Evolutionary conservation across 768 basidiomycete species (phyloP), one percentile per base, ranked within the genome.

Genomic region (Leccinellum rugosiceps): DNA sequence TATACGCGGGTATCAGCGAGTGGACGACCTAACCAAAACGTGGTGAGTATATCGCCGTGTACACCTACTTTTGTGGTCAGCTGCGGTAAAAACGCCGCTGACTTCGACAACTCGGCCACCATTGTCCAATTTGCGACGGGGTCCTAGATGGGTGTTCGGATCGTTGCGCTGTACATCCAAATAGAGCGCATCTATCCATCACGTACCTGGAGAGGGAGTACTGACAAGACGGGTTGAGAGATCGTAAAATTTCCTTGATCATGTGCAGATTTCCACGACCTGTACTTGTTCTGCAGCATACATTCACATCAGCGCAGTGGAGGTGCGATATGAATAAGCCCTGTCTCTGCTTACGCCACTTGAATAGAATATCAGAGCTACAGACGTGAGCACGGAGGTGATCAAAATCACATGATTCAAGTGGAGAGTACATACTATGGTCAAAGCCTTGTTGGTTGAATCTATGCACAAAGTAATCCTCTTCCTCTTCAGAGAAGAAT

Each of bases 341-440:
- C 43, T 1, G 11, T 26, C 10, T 2, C 5, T 3, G 58, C 72
- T 46, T 59, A 83, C 86, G 56, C 80, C 76, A 15, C 74, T 71
- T 3, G 81, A 80, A 66, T 90, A 90, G 60, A 88, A 89, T 59
- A 86, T 78, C 8, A 90, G 66, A 17, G 84, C 88, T 90, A 56
- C 7, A 14, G 6, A 25, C 35, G 43, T 14, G 11, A 31, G 43
- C 4, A 21, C 34, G 11, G 3, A 15, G 19, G 8, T 38, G 6
- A 14, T 13, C 41, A 48, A 17, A 26, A 31, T 30, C 3, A 44
- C 35, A 21, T 26, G 10, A 21, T 13, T 28, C 44, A 8, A 13
- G 8, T 11, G 6, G 1, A 50, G 28, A 30, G n/a, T 13, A 74
- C 85, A 23, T 61, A 89, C 89, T 86, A 55, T 83, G 66, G 51